A percentile compares a stretch with the other conserved stretches of the same genome.
Evolutionary conservation across 371 early-diverging fungal species (phyloP).

Genomic region (Mortierella sp.): DNA sequence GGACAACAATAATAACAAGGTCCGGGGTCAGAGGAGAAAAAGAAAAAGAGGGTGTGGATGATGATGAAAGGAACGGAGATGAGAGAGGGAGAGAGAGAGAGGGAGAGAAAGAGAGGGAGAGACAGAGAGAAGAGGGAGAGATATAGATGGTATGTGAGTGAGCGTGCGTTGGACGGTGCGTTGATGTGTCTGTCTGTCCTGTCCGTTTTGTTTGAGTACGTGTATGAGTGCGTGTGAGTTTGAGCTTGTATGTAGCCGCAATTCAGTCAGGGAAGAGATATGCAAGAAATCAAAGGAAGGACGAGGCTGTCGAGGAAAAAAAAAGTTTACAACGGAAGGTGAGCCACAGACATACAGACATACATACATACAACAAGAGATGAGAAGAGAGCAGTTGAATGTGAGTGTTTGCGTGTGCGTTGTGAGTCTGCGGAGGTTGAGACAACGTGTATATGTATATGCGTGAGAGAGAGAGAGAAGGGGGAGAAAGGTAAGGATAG

Average conservation of each 20-base stretch:
- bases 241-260: neutral
- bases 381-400: no score
- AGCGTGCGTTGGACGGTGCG: no score
- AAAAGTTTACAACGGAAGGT: neutral
- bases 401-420: neutral
- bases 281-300: neutral
- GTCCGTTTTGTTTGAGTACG: neutral
- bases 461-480: neutral
- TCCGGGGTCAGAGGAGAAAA: neutral
- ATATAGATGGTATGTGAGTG: neutral
- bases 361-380: no score
- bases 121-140: neutral
- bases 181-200: neutral
- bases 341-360: neutral
- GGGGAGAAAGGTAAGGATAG: neutral
- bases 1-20: neutral
- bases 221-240: neutral
- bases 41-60: neutral
- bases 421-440: neutral
- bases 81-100: slow-evolving; percentile 3
- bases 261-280: neutral
- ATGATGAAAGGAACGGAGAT: neutral
- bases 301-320: neutral
- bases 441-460: neutral
- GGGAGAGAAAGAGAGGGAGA: neutral